Evolutionary conservation across 441 rosid species (phyloP), one percentile per base, ranked within the genome.

Genomic region (Corymbia citriodora): DNA sequence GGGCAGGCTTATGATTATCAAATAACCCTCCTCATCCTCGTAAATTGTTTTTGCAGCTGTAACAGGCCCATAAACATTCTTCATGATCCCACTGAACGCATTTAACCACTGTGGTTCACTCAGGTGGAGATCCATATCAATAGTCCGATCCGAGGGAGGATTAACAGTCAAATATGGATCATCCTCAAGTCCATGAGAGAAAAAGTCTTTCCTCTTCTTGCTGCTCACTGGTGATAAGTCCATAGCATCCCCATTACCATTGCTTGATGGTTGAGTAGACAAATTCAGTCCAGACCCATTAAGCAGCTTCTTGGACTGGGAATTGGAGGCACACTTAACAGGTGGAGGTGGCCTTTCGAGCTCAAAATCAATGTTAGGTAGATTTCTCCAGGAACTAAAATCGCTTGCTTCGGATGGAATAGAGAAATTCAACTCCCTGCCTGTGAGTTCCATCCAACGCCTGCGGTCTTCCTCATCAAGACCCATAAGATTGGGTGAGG

Each of bases 31-130:
- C 68, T 96, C 96, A n/a, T 96, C 97, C 88, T 96, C 96, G 13
- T 96, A 96, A 23, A 96, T 95, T 4, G 97, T 94, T 92, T 96
- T 95, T 11, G 97, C 95, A 89, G 96, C 96, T 12, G 97, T 95
- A 70, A 95, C 96, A 49, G 97, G 97, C 79, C 97, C 97, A 49
- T 88, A 89, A 10, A 92, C 94, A 90, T 92, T 93, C 87, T 93
- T 95, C 95, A 95, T 94, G 74, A 94, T 94, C 65, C 97, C 97
- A 36, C 90, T 96, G 52, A 96, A 95, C 72, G 95, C 96, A 40
- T 93, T 92, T 54, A 94, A 91, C 97, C 97, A 95, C 23, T 90
- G 95, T 2, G 92, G 94, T 92, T 95, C 96, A 55, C 79, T 88
- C 59, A 93, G 94, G 89, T 94, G 97, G 89, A 90, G 92, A 90